Conservation (phyloP, 2,329 filamentous ascomycete species). For the Aureobasidium sp. region DNA sequence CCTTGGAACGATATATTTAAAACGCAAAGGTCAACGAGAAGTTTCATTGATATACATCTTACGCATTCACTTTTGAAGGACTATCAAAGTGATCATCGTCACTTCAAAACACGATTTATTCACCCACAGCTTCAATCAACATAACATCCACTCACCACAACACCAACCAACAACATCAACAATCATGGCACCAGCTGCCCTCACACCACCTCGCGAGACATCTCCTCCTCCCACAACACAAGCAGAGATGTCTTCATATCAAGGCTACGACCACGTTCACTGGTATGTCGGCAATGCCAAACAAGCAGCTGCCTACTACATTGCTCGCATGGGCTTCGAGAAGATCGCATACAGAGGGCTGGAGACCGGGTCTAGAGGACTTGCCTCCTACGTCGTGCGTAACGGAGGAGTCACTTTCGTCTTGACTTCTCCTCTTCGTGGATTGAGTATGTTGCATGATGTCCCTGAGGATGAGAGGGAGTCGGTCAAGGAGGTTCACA, state of each 20-base stretch:
- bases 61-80: not conserved
- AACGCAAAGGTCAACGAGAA: not conserved
- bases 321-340: slow-evolving; percentile 77
- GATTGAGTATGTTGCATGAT: slow-evolving; percentile 22
- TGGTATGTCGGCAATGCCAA: slow-evolving; percentile 98
- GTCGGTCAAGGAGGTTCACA: slow-evolving; percentile 67
- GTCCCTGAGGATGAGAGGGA: slow-evolving; percentile 50
- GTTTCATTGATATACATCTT: not conserved
- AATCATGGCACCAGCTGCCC: slow-evolving; percentile 34
- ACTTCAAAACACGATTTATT: not conserved
- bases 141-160: slow-evolving; percentile 25
- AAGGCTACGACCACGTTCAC: slow-evolving; percentile 85
- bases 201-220: slow-evolving; percentile 17
- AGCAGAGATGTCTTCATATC: slow-evolving; percentile 43
- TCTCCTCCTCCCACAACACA: slow-evolving; percentile 1
- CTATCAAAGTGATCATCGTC: not conserved
- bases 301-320: slow-evolving; percentile 85
- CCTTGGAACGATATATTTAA: not conserved
- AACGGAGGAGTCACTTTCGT: slow-evolving; percentile 75
- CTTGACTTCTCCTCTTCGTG: slow-evolving; percentile 70
- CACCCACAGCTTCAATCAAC: not conserved
- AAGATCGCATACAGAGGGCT: slow-evolving; percentile 78
- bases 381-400: slow-evolving; percentile 76
- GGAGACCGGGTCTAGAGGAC: slow-evolving; percentile 74
- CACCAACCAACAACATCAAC: slow-evolving; percentile 18